Percentiles rank a stretch among this genome's conserved stretches.
Evolutionary conservation across 139 green algal species (phyloP).

Genomic region (Volvox africanus): DNA sequence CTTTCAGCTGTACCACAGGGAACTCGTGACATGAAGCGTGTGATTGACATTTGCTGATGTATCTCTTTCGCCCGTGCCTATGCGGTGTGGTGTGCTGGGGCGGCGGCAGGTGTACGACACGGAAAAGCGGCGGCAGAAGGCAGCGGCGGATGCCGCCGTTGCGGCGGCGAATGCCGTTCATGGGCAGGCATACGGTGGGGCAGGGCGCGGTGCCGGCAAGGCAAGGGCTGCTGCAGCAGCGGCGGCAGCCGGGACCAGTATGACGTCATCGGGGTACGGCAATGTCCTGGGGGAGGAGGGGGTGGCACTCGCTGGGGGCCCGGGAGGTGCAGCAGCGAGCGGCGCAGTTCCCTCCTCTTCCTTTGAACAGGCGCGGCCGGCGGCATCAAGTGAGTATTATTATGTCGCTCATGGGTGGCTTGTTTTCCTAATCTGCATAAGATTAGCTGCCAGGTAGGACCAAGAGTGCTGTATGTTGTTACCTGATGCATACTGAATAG

Average conservation of each 20-base stretch:
- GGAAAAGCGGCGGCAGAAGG: constrained; percentile 58
- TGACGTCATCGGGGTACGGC: not conserved
- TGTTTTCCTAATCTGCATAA: too few relatives aligned
- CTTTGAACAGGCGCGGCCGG: not conserved
- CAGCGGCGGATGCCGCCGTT: constrained; percentile 16
- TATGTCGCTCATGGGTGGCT: too few relatives aligned
- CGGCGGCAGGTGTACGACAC: constrained; percentile 62
- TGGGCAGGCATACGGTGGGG: constrained; percentile 11
- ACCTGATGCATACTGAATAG: too few relatives aligned
- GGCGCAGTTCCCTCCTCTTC: not conserved
- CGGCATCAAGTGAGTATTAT: constrained; percentile 26
- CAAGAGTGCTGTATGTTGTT: too few relatives aligned
- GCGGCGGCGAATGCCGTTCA: constrained; percentile 14
- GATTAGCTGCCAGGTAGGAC: too few relatives aligned
- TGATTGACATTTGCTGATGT: too few relatives aligned
- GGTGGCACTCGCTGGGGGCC: not conserved
- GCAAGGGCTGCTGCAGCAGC: not conserved
- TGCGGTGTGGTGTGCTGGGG: too few relatives aligned
- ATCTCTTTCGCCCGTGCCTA: too few relatives aligned
- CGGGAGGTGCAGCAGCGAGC: not conserved
- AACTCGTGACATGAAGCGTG: too few relatives aligned
- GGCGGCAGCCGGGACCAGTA: not conserved
- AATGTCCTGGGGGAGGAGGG: not conserved
- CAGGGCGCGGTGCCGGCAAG: constrained; percentile 10
- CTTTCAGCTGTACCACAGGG: too few relatives aligned